Base-by-base conservation (phyloP, 2,329 filamentous ascomycete species). In the Pestalotiopsis sp. region DNA sequence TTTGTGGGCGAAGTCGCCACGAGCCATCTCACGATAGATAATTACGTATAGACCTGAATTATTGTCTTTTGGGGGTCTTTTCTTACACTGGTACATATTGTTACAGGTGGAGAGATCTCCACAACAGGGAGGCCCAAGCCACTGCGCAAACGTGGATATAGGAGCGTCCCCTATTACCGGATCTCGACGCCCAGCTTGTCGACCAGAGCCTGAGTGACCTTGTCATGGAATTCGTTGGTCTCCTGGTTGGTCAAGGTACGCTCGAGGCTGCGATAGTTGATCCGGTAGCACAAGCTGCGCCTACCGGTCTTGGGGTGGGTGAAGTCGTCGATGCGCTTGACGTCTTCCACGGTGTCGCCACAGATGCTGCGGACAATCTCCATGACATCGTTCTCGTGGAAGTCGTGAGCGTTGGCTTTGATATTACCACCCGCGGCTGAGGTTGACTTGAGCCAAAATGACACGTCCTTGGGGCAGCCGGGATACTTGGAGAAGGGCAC, bases 301-400 rank as follows among this genome's bases (percentile, higher is more conserved):
- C 92, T 86, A 4, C 91, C 90, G 23, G 92, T 95, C 83, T 93
- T 94, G 49, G 95, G 94, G 81, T 98, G 94, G 62, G 88, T 90
- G 80, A 98, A 99, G 78, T 94, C 89, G 81, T 98, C 96, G 66
- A 94, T 89, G 36, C 97, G 85, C 70, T 84, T 86, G 65, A 98
- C 95, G 79, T 97, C 94, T 82, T 99, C 96, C 45, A 96, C 94
- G 25, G 90, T 81, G 78, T 97, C 93, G 65, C 94, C 95, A 11
- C 90, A 93, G 61, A 95, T 86, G 73, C 91, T 91, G 72, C 96
- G 90, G 20, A 98, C 93, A 68, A 98, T 88, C 81, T 98, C 96
- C 95, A 98, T 98, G 65, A 98, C 85, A 80, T 99, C 96, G 81
- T 98, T 98, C 79, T 97, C 95, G 79, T 98, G 95, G 78, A 97